These are phyloP conservation scores for Sporobolomyces roseus DNA, from an alignment of 768 basidiomycete species.

Conservation along the genomic window DNA sequence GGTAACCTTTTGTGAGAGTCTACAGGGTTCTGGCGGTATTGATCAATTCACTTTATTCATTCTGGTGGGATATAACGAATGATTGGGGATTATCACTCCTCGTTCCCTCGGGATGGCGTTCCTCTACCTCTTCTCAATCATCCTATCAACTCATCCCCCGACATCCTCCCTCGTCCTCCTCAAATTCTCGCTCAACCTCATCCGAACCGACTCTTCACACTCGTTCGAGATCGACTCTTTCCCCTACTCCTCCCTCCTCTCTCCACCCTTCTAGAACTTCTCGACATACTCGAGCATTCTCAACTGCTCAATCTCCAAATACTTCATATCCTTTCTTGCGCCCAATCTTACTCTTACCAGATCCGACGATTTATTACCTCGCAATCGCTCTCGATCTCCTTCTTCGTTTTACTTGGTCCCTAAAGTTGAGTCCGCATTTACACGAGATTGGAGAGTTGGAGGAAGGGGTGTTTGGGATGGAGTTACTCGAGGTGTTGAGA, in stretches of 20 bases:
- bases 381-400: slow-evolving; percentile 76
- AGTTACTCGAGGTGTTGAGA: slow-evolving; percentile 79
- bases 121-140: slow-evolving; percentile 3
- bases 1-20: no score
- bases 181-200: not conserved
- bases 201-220: slow-evolving; percentile 6
- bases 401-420: slow-evolving; percentile 86
- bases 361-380: slow-evolving; percentile 73
- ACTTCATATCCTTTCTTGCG: slow-evolving; percentile 61
- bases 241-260: not conserved
- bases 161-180: not conserved
- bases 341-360: slow-evolving; percentile 67
- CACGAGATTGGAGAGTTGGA: slow-evolving; percentile 74
- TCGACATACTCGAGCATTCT: slow-evolving; percentile 33
- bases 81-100: slow-evolving; percentile 92
- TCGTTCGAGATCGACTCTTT: not conserved
- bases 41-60: slow-evolving; percentile 88
- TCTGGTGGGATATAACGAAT: slow-evolving; percentile 98
- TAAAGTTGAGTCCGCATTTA: slow-evolving; percentile 82
- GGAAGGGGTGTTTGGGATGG: slow-evolving; percentile 78
- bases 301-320: slow-evolving; percentile 31
- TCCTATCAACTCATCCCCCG: slow-evolving; percentile 11
- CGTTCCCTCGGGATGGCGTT: slow-evolving; percentile 49
- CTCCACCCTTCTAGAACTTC: not conserved
- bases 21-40: slow-evolving; percentile 76